Base-by-base conservation (phyloP, 768 basidiomycete species). In the Mycena filopes region DNA sequence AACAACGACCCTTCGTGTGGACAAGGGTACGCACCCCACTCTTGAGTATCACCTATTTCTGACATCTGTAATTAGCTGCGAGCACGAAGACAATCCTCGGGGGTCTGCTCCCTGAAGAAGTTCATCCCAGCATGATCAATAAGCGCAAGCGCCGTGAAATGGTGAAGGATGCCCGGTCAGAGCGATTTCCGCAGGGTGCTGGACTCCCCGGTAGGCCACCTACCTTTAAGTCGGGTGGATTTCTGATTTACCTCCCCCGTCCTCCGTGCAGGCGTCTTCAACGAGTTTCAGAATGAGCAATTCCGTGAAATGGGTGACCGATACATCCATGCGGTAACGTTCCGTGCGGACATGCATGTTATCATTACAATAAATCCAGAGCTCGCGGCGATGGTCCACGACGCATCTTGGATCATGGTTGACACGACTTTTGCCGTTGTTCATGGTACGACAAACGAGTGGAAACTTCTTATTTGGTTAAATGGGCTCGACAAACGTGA, bases 381-480 rank as follows among this genome's bases (percentile, higher is more conserved):
- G 3, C 53, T 63, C 7, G 50, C 61, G 3, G 7, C 41, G 12
- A 25, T 55, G 18, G 43, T 29, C 2, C 33, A 18, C 4, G 50
- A 55, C 4, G 53, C 61, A 23, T 21, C n/a, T 4, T 62, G 60
- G 51, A 62, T 62, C 26, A 62, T 62, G 60, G 51, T 62, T 38
- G 60, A 62, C 36, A 63, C 61, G 1, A 63, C 61, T 1, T 63
- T 63, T 40, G 53, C 31, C 11, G 53, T 55, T 3, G 53, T 63
- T 46, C 50, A 54, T 18, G 62, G 62, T 1, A 50, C 46, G 8
- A 63, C 54, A 13, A 63, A 63, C 33, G 62, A 55, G 36, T 63
- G 62, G 62, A 63, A 63, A 33, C 29, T 63, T 8, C 4, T 63
- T 10, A 48, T 63, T 18, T 63, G 62, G 62, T 36, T 54, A 4